These are phyloP conservation scores for Ustilago crameri DNA, from an alignment of 1,284 basidiomycete genomes.

Conservation along the genomic window DNA sequence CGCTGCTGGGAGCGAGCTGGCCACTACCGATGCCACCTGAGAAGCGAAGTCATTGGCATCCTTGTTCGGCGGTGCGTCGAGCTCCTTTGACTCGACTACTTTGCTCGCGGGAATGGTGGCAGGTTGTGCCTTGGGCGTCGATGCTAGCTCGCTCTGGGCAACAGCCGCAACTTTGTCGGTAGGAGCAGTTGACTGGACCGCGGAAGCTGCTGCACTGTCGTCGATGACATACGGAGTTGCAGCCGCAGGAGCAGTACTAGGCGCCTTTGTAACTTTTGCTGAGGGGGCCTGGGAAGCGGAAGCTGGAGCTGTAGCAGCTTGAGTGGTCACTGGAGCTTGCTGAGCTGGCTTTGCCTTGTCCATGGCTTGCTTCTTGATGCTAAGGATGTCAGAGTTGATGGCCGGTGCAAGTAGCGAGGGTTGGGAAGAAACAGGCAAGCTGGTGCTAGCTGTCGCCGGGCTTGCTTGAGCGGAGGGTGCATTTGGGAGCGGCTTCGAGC, in stretches of 20 bases:
- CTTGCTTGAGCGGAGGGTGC: constrained; percentile 11
- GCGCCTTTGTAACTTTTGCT: background rate
- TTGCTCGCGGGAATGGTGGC: background rate
- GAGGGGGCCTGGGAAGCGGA: constrained; percentile 2
- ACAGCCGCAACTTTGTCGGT: background rate
- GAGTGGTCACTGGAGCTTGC: constrained; percentile 1
- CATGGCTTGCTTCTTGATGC: constrained; percentile 21
- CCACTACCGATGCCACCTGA: constrained; percentile 16
- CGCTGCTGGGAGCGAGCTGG: constrained; percentile 11
- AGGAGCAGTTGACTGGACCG: background rate
- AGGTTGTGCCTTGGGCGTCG: background rate
- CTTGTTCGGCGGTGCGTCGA: background rate
- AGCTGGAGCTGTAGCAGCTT: background rate
- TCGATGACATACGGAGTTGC: constrained; percentile 8
- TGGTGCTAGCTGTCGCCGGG: constrained; percentile 7
- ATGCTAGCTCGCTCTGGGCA: background rate
- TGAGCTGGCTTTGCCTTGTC: constrained; percentile 1
- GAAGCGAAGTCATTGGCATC: constrained; percentile 9
- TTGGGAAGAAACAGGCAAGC: constrained; percentile 3
- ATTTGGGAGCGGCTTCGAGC: constrained; percentile 13
- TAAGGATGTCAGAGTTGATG: constrained; percentile 16
- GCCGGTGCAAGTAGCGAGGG: constrained; percentile 22
- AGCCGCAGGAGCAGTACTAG: background rate
- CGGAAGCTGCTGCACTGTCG: background rate
- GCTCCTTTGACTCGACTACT: background rate